Conservation (phyloP, 2,329 filamentous ascomycete species). For the Stemphylium vesicarium region DNA sequence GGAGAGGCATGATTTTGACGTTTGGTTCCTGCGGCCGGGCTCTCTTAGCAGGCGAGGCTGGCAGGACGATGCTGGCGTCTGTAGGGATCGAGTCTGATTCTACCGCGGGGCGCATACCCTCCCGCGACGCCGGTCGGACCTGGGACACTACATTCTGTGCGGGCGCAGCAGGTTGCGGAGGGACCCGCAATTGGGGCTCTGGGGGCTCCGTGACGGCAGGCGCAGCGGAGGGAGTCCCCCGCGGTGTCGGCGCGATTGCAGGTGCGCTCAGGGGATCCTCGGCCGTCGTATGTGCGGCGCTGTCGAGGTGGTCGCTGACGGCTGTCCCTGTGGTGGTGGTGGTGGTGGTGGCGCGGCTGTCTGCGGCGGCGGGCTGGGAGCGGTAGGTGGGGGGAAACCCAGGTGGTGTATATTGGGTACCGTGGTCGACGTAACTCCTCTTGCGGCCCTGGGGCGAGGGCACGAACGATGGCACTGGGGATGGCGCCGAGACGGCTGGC, state of each 20-base stretch:
- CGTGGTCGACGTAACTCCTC: conserved; percentile 55
- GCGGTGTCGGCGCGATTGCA: conserved; percentile 29
- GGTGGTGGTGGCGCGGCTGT: not conserved
- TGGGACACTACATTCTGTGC: conserved; percentile 25
- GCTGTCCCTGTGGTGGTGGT: not conserved
- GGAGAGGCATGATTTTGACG: conserved; percentile 67
- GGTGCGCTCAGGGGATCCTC: conserved; percentile 16
- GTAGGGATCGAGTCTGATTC: conserved; percentile 21
- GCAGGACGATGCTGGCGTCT: conserved; percentile 23
- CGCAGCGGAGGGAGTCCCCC: conserved; percentile 43
- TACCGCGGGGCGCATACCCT: conserved; percentile 16
- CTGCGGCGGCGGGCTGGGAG: conserved; percentile 18
- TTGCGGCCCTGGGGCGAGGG: conserved; percentile 37
- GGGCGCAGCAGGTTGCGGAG: conserved; percentile 37
- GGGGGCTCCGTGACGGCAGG: conserved; percentile 42
- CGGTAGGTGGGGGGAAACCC: conserved; percentile 54
- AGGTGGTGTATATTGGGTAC: conserved; percentile 62
- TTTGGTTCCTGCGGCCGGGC: conserved; percentile 48
- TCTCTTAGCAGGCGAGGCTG: conserved; percentile 41
- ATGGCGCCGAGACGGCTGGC: conserved; percentile 27
- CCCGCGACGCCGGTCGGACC: conserved; percentile 16
- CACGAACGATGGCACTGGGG: conserved; percentile 30
- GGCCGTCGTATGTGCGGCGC: not conserved
- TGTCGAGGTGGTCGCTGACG: conserved; percentile 8
- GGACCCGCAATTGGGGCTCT: conserved; percentile 44